Evolutionary conservation across 1,284 basidiomycete species (phyloP), one percentile per base, ranked within the genome.

Genomic region (Trichosporon faecale): DNA sequence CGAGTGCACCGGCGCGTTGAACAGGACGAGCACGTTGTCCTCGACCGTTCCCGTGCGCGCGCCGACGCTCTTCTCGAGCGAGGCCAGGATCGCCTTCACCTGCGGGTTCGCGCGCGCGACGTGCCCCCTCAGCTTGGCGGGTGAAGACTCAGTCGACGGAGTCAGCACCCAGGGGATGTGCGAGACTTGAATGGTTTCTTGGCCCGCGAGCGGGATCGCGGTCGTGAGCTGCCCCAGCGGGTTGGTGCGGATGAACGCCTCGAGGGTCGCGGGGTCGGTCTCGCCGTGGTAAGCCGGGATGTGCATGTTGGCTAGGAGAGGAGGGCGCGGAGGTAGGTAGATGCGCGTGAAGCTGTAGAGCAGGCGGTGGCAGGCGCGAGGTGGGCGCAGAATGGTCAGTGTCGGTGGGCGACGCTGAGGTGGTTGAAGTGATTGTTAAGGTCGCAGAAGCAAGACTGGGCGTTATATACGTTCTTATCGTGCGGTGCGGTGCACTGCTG

Each of bases 111-210:
- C 80, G 6, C 81, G 72, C 0, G 83, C 83, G 65, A 83, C 82
- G 71, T 84, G 83, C 0, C 69, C 83, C n/a, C 80, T 70, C 0
- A 84, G 72, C 0, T 70, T 35, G 21, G 77, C 77, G 0, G 70
- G 67, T 2, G 65, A 23, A 7, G 57, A 67, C 21, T 63, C 35
- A 12, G 66, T 64, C 5, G 46, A 16, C 35, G 21, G 63, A 23
- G 49, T 85, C 83, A 86, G 76, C 16, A 85, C 72, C 72, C 80
- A 86, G 1, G 85, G 85, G 67, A 85, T 80, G 72, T 86, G 85
- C 9, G 80, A 80, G 25, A 82, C 80, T 69, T 86, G 85, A 27
- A 86, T 68, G n/a, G 81, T 78, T 0, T 83, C 71, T 25, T 73
- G 57, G 1, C 46, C 49, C 3, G 80, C 67, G 21, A 78, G 77